phyloP scores from a whole-genome alignment of 352 stramenopile species.

The Globisporangium cylindrosporum region DNA sequence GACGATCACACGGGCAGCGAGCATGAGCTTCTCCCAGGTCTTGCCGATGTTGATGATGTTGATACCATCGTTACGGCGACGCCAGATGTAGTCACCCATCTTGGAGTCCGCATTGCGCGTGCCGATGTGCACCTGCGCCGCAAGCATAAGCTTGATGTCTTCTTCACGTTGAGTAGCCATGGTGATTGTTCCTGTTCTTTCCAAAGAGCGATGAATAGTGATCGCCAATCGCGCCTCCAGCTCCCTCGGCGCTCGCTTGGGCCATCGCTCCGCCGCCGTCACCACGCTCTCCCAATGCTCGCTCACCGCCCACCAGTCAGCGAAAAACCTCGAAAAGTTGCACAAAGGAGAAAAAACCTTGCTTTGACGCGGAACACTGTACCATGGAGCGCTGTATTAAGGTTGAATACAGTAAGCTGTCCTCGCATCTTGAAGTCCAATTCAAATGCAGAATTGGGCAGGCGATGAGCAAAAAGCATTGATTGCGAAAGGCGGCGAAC shows the following conservation, averaged over 20 bases:
- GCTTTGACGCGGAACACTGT: background rate
- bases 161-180: slow-evolving; percentile 94
- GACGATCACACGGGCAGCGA: slow-evolving; percentile 99
- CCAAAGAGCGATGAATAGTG: slow-evolving; percentile 62
- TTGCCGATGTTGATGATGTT: slow-evolving; percentile 99
- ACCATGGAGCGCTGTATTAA: background rate
- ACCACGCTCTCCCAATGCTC: background rate
- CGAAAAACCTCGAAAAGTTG: slow-evolving; percentile 7
- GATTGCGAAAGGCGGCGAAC: slow-evolving; percentile 2
- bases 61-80: slow-evolving; percentile 97
- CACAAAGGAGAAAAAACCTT: background rate
- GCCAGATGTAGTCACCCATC: slow-evolving; percentile 99
- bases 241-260: background rate
- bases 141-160: slow-evolving; percentile 99
- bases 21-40: slow-evolving; percentile 99
- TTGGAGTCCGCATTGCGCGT: slow-evolving; percentile 98
- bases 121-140: slow-evolving; percentile 99
- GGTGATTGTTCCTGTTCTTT: slow-evolving; percentile 46
- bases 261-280: background rate
- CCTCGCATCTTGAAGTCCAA: background rate
- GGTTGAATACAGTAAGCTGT: background rate
- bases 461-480: background rate
- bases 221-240: background rate
- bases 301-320: slow-evolving; percentile 10
- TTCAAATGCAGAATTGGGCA: background rate